phyloP scores from a whole-genome alignment of 768 basidiomycete species.

The Termitomyces sp. region DNA sequence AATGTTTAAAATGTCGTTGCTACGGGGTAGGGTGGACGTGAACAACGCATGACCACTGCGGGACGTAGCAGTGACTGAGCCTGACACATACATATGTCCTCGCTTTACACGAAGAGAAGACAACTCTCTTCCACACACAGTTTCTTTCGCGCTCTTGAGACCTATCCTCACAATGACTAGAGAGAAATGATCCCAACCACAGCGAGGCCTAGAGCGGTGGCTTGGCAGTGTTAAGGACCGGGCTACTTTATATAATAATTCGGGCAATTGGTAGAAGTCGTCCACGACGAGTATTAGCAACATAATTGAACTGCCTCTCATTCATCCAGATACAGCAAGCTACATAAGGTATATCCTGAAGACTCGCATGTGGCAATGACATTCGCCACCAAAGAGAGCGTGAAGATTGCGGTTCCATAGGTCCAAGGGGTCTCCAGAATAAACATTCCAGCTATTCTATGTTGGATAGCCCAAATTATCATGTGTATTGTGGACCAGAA shows the following conservation, averaged over 20 bases:
- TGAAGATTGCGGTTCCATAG: neutral
- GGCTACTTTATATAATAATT: slow-evolving; percentile 6
- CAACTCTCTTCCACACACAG: neutral
- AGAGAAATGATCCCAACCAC: neutral
- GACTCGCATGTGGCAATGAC: neutral
- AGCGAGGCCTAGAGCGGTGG: neutral
- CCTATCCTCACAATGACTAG: neutral
- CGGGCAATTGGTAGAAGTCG: neutral
- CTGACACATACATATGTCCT: neutral
- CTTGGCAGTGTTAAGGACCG: slow-evolving; percentile 5
- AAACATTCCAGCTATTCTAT: neutral
- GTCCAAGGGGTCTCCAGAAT: neutral
- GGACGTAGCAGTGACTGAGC: neutral
- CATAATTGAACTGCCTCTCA: neutral
- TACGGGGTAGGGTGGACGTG: neutral
- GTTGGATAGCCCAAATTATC: neutral
- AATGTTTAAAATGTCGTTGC: neutral
- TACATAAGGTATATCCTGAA: neutral
- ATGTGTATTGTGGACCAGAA: neutral
- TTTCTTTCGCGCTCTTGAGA: neutral
- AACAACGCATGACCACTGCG: neutral
- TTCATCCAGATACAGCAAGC: neutral
- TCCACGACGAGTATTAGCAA: neutral
- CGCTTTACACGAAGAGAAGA: neutral
- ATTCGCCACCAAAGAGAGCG: neutral